Evolutionary conservation across 1,284 basidiomycete species (phyloP).

Genomic region (Cryptococcus amylolentus): DNA sequence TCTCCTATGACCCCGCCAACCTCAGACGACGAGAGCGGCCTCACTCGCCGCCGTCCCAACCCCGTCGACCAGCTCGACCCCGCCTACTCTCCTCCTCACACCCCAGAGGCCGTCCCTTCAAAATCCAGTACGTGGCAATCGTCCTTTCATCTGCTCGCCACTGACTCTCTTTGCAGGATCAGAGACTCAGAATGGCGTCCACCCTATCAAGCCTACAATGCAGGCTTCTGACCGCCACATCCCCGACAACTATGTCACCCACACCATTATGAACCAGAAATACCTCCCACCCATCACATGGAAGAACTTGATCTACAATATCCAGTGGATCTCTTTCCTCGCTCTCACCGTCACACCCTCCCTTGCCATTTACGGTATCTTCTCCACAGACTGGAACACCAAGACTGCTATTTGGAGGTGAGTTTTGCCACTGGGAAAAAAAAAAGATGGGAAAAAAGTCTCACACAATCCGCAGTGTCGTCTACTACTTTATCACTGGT

Average conservation of each 20-base stretch:
- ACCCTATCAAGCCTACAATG: conserved; percentile 25
- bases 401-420: conserved; percentile 66
- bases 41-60: conserved; percentile 12
- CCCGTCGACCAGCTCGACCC: conserved; percentile 24
- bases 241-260: conserved; percentile 84
- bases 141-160: neutral
- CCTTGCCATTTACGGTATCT: conserved; percentile 66
- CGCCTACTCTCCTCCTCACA: conserved; percentile 28
- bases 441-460: neutral
- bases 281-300: conserved; percentile 71
- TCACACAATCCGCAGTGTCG: conserved; percentile 43
- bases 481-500: conserved; percentile 83
- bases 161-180: conserved; percentile 1
- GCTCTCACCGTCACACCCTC: conserved; percentile 70
- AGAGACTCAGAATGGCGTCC: conserved; percentile 15
- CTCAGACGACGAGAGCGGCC: conserved; percentile 9
- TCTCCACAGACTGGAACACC: conserved; percentile 59
- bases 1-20: conserved; percentile 16
- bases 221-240: conserved; percentile 53
- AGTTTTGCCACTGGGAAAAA: conserved; percentile 7
- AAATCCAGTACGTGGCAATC: conserved; percentile 14
- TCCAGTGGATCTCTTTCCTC: conserved; percentile 72
- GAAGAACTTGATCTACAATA: conserved; percentile 64
- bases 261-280: conserved; percentile 71
- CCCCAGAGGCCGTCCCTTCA: conserved; percentile 17